These are phyloP conservation scores for Patellaria atrata DNA, from an alignment of 495 filamentous ascomycete species.

Conservation along the genomic window DNA sequence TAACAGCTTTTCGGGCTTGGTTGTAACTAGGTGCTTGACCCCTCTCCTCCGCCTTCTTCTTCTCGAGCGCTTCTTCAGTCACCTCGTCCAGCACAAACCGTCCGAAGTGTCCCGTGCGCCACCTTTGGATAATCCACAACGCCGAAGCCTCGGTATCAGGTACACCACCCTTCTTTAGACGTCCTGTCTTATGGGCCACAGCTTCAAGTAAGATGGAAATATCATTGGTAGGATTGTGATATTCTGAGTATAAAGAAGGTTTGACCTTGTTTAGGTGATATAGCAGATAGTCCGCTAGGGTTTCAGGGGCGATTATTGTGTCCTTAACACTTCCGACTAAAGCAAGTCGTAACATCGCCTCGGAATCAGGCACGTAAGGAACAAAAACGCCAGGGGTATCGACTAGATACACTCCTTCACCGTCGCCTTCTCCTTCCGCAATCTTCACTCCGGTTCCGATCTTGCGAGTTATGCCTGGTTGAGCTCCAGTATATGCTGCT, in stretches of 20 bases:
- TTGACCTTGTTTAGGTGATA: conserved; percentile 60
- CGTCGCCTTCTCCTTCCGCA: conserved; percentile 35
- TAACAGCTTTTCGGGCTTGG: conserved; percentile 26
- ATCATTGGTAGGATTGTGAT: conserved; percentile 69
- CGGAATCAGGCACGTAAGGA: conserved; percentile 69
- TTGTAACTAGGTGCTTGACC: conserved; percentile 19
- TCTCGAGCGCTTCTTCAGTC: conserved; percentile 37
- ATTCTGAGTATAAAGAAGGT: conserved; percentile 44
- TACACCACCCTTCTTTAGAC: conserved; percentile 58
- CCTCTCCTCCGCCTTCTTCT: conserved; percentile 21
- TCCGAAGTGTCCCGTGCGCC: conserved; percentile 63
- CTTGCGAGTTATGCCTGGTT: conserved; percentile 83
- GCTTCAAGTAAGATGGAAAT: conserved; percentile 49
- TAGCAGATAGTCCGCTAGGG: conserved; percentile 77
- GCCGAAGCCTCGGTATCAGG: conserved; percentile 62
- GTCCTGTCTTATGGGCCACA: conserved; percentile 58
- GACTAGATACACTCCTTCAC: conserved; percentile 43
- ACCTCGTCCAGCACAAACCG: conserved; percentile 71
- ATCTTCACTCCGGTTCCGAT: conserved; percentile 75
- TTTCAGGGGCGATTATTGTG: conserved; percentile 57
- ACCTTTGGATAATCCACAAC: conserved; percentile 71
- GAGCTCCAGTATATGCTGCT: conserved; percentile 65
- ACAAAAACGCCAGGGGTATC: conserved; percentile 84
- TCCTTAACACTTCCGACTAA: conserved; percentile 87
- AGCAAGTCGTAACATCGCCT: conserved; percentile 84